These are phyloP conservation scores for Schizophyllum amplum DNA, from an alignment of 1,284 basidiomycete species.

Conservation along the genomic window DNA sequence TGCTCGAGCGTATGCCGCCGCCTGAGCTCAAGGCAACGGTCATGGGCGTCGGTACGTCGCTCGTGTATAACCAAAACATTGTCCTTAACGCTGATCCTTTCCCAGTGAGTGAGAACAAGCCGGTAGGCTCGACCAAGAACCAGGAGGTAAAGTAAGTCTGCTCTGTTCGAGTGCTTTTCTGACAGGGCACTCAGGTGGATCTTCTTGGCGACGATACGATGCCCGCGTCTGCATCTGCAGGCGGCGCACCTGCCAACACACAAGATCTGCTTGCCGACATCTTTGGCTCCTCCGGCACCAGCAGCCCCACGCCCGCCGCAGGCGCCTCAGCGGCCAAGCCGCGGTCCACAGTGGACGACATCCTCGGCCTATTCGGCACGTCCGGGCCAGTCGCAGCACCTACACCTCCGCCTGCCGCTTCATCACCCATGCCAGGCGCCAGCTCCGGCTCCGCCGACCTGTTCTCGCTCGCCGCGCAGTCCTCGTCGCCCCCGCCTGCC, in stretches of 20 bases:
- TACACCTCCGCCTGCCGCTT: conserved; percentile 25
- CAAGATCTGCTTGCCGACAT: conserved; percentile 92
- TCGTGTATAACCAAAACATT: neutral
- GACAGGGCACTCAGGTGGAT: conserved; percentile 56
- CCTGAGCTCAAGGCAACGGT: conserved; percentile 94
- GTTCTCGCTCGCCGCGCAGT: conserved; percentile 21
- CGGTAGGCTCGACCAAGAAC: conserved; percentile 81
- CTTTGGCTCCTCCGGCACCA: conserved; percentile 55
- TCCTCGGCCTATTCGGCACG: conserved; percentile 81
- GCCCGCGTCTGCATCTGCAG: conserved; percentile 31
- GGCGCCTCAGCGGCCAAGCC: conserved; percentile 23
- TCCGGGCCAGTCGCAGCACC: conserved; percentile 30
- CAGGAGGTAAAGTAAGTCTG: conserved; percentile 48
- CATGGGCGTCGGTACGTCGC: conserved; percentile 72
- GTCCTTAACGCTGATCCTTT: conserved; percentile 2
- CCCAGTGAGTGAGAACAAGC: conserved; percentile 86
- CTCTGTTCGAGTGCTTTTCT: conserved; percentile 10
- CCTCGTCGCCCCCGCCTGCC: conserved; percentile 18
- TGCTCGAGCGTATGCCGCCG: conserved; percentile 96
- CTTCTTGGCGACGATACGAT: conserved; percentile 66
- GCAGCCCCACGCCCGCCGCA: conserved; percentile 30
- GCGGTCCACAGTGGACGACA: conserved; percentile 73
- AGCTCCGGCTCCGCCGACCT: conserved; percentile 26
- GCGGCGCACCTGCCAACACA: conserved; percentile 50
- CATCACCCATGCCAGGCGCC: conserved; percentile 8